phyloP scores from a whole-genome alignment of 805 yeast genomes.

The Kregervanrija fluxuum region DNA sequence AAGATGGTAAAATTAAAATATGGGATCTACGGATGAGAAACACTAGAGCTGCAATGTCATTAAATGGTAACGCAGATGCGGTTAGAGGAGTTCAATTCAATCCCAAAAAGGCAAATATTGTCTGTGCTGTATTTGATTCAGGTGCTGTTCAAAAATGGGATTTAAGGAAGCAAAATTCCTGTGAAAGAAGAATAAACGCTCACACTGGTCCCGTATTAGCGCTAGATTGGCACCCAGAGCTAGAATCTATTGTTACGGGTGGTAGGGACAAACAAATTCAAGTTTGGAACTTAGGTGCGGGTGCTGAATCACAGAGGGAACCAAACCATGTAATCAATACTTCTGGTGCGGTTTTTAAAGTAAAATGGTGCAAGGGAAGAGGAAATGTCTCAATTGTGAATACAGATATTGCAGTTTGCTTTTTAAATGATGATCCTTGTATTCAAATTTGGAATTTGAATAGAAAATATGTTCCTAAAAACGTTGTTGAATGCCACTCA shows the following conservation, averaged over 20 bases:
- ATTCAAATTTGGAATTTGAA: conserved; percentile 63
- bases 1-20: conserved; percentile 68
- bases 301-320: conserved; percentile 29
- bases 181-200: conserved; percentile 73
- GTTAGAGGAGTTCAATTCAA: conserved; percentile 49
- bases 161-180: conserved; percentile 53
- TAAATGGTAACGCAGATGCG: conserved; percentile 66
- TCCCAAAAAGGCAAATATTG: conserved; percentile 43
- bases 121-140: conserved; percentile 80
- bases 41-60: conserved; percentile 41
- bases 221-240: conserved; percentile 80
- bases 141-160: conserved; percentile 89
- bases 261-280: conserved; percentile 85
- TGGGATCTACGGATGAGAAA: conserved; percentile 59
- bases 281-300: conserved; percentile 57
- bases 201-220: conserved; percentile 90
- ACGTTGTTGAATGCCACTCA: conserved; percentile 41
- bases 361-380: conserved; percentile 54
- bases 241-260: conserved; percentile 79
- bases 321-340: conserved; percentile 73
- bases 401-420: conserved; percentile 68
- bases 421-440: conserved; percentile 63
- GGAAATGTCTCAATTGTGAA: conserved; percentile 36
- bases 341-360: conserved; percentile 73
- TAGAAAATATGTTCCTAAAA: conserved; percentile 66